These are phyloP conservation scores for Wickerhamiella azyma DNA, from an alignment of 805 yeast species.

Conservation along the genomic window DNA sequence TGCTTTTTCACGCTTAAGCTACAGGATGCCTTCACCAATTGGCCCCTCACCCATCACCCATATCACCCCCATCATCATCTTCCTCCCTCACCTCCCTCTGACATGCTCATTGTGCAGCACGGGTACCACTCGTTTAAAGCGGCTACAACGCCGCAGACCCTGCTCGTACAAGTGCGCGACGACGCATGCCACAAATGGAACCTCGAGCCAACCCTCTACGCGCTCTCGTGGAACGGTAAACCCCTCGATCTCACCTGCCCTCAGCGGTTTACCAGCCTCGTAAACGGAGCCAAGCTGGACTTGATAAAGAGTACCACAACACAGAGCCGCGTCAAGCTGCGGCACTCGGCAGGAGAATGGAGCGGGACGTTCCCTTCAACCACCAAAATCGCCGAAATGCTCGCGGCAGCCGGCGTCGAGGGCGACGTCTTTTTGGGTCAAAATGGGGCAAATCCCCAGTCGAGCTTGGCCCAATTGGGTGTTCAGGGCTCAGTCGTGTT, in stretches of 20 bases:
- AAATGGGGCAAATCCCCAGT: background rate
- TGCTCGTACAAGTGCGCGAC: slow-evolving; percentile 14
- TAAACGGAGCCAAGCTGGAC: slow-evolving; percentile 16
- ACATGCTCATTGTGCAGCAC: slow-evolving; percentile 4
- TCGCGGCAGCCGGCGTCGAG: slow-evolving; percentile 8
- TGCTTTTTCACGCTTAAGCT: no score
- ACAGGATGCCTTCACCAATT: no score
- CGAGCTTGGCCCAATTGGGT: slow-evolving; percentile 10
- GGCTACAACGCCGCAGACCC: slow-evolving; percentile 4
- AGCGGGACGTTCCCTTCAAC: slow-evolving; percentile 12
- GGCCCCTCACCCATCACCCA: no score
- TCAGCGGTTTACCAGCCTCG: slow-evolving; percentile 15
- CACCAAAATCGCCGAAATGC: slow-evolving; percentile 7
- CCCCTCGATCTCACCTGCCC: slow-evolving; percentile 17
- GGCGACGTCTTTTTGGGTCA: slow-evolving; percentile 10
- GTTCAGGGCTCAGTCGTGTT: slow-evolving; percentile 4
- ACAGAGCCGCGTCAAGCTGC: slow-evolving; percentile 15
- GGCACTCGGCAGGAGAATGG: slow-evolving; percentile 13
- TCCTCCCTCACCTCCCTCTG: background rate
- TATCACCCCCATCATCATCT: no score
- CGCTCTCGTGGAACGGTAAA: slow-evolving; percentile 13
- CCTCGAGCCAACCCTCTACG: slow-evolving; percentile 9
- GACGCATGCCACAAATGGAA: slow-evolving; percentile 13
- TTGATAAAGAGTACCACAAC: slow-evolving; percentile 1
- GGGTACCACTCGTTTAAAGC: slow-evolving; percentile 3